These are phyloP conservation scores for Flaveria linearis DNA, from an alignment of 129 eudicot genomes.

Conservation along the genomic window DNA sequence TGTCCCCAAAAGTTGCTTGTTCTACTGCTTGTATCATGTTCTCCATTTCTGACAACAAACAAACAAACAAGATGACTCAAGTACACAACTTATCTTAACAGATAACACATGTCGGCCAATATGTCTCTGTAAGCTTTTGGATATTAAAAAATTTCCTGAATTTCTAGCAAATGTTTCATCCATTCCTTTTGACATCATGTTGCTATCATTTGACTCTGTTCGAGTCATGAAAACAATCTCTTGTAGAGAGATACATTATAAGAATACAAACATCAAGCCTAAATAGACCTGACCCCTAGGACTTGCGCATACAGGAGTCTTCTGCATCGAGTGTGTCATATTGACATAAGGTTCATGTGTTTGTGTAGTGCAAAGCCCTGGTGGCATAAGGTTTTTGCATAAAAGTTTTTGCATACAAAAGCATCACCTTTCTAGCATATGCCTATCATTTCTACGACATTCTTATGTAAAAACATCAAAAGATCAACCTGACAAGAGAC, in stretches of 20 bases:
- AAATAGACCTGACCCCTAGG: too few relatives aligned
- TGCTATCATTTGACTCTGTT: too few relatives aligned
- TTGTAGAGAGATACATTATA: too few relatives aligned
- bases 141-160: neutral
- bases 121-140: neutral
- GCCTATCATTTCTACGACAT: neutral
- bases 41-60: constrained; percentile 38
- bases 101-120: neutral
- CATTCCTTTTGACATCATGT: neutral
- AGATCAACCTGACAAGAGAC: neutral
- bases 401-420: neutral
- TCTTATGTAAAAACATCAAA: neutral
- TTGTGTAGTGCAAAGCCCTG: neutral
- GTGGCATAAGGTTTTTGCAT: neutral
- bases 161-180: neutral
- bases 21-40: constrained; percentile 20
- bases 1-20: constrained; percentile 25
- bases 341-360: neutral
- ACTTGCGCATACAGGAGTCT: too few relatives aligned
- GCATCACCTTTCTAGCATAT: neutral
- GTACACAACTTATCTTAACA: neutral
- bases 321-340: too few relatives aligned
- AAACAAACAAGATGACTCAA: neutral
- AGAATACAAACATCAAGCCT: too few relatives aligned
- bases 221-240: too few relatives aligned